phyloP scores from a whole-genome alignment of 331 rosid genomes.

The Stylosanthes scabra region DNA sequence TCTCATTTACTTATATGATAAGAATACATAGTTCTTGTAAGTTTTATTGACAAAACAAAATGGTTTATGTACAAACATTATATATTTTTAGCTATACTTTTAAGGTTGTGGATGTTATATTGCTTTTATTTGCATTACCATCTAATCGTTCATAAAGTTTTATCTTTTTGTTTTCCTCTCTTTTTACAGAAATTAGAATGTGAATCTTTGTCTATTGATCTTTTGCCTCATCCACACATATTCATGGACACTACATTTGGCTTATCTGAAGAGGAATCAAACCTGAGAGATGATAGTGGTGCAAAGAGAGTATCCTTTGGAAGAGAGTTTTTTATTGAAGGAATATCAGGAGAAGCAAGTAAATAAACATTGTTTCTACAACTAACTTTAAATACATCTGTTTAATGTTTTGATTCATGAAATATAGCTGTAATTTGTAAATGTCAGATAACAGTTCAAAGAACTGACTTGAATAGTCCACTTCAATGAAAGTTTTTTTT shows the following conservation, averaged over 20 bases:
- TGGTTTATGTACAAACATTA: neutral
- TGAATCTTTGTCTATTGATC: slow-evolving; percentile 94
- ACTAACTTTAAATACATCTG: slow-evolving; percentile 28
- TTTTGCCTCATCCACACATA: slow-evolving; percentile 99
- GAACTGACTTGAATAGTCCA: slow-evolving; percentile 91
- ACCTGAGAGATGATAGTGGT: slow-evolving; percentile 87
- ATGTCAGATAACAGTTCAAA: slow-evolving; percentile 85
- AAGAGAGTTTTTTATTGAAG: slow-evolving; percentile 93
- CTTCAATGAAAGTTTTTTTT: too few species aligned
- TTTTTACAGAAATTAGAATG: slow-evolving; percentile 98
- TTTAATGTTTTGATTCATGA: slow-evolving; percentile 33
- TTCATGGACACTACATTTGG: slow-evolving; percentile 72
- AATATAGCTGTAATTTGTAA: slow-evolving; percentile 38
- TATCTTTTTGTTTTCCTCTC: slow-evolving; percentile 18
- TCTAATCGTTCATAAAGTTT: slow-evolving; percentile 27
- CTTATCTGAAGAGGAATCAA: slow-evolving; percentile 57
- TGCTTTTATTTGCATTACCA: slow-evolving; percentile 31
- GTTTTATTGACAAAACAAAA: too few species aligned
- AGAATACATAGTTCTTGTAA: neutral
- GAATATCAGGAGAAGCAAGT: slow-evolving; percentile 95
- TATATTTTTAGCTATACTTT: slow-evolving; percentile 16
- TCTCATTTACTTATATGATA: slow-evolving; percentile 13
- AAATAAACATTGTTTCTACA: slow-evolving; percentile 57
- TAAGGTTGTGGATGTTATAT: slow-evolving; percentile 30
- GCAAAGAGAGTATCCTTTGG: slow-evolving; percentile 97